Conservation (phyloP, 768 basidiomycete genomes). For the Lentinula detonsa region DNA sequence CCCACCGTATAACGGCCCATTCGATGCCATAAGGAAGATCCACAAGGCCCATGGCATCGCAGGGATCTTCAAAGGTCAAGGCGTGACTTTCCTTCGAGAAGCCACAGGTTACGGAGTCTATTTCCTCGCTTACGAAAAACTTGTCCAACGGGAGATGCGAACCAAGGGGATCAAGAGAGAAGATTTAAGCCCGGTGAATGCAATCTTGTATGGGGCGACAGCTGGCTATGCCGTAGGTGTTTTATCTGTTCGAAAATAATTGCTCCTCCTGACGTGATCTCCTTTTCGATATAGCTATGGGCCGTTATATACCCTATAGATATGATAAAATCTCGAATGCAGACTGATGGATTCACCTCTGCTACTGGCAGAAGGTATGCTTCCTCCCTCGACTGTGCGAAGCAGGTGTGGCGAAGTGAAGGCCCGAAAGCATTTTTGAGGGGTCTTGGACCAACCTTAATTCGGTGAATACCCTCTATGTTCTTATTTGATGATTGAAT, state of each 20-base stretch:
- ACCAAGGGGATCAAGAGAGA: slow-evolving; percentile 65
- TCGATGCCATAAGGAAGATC: slow-evolving; percentile 86
- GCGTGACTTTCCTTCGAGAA: slow-evolving; percentile 81
- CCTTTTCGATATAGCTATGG: slow-evolving; percentile 56
- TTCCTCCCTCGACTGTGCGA: slow-evolving; percentile 77
- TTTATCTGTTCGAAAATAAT: not conserved
- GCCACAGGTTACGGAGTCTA: slow-evolving; percentile 80
- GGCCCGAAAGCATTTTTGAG: slow-evolving; percentile 84
- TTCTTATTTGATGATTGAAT: not conserved
- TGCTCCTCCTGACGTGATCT: not conserved
- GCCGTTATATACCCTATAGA: slow-evolving; percentile 94
- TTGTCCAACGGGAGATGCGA: slow-evolving; percentile 83
- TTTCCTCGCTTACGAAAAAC: slow-evolving; percentile 89
- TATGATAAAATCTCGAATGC: slow-evolving; percentile 94
- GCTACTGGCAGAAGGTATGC: slow-evolving; percentile 77
- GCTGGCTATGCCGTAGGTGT: slow-evolving; percentile 83
- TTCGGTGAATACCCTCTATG: slow-evolving; percentile 52
- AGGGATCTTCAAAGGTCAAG: slow-evolving; percentile 92
- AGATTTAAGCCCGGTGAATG: slow-evolving; percentile 70
- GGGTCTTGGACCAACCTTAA: slow-evolving; percentile 88
- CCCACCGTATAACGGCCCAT: slow-evolving; percentile 76
- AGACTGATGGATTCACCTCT: slow-evolving; percentile 83
- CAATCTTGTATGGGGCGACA: slow-evolving; percentile 83
- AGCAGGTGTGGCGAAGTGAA: slow-evolving; percentile 77
- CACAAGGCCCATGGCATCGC: slow-evolving; percentile 66